Base-by-base conservation (phyloP, 2,329 filamentous ascomycete species). In the Davidsoniella australis region DNA sequence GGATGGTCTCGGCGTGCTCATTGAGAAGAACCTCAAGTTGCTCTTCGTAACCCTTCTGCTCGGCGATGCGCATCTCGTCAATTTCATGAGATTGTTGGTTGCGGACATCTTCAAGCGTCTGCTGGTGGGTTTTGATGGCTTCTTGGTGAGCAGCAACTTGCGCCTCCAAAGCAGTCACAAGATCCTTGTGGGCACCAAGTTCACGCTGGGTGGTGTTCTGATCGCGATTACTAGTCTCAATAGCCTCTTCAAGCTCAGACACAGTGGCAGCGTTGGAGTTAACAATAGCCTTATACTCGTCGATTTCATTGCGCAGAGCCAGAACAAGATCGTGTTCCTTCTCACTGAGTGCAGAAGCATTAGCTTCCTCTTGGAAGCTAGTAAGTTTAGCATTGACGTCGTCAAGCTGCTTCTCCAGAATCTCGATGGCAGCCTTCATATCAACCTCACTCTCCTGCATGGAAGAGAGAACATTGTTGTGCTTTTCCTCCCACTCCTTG, bases 211-310 rank as follows among this genome's bases (percentile, higher is more conserved):
- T 65, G 5, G 29, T 33, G 41, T 26, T 16, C 26, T 47, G 33
- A 17, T 29, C 39, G 36, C 23, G 44, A 57, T 78, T 75, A 46
- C 82, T 75, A 23, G 72, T 71, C 29, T 73, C 63, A 59, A 93
- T 82, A 3, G 80, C 75, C 55, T 79, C 66, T 62, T 94, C 86
- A 12, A 94, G 70, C 55, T 83, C 75, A 2, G 78, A 71, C 26
- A 94, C 78, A 57, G 80, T 84, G 38, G 72, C 61, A 10, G 78
- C 69, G 57, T 88, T 85, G 55, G 68, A 72, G 54, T 74, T 72
- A 57, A 93, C 80, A 37, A 83, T 75, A 3, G 72, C 67, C 65
- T 84, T 88, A 65, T 94, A 87, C 59, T 86, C 79, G 47, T 88
- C 78, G 48, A 95, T 80, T 60, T 94, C 81, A 52, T 66, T 71